Conservation (phyloP, 805 yeast species). For the Saccharomycopsis fermentans region DNA sequence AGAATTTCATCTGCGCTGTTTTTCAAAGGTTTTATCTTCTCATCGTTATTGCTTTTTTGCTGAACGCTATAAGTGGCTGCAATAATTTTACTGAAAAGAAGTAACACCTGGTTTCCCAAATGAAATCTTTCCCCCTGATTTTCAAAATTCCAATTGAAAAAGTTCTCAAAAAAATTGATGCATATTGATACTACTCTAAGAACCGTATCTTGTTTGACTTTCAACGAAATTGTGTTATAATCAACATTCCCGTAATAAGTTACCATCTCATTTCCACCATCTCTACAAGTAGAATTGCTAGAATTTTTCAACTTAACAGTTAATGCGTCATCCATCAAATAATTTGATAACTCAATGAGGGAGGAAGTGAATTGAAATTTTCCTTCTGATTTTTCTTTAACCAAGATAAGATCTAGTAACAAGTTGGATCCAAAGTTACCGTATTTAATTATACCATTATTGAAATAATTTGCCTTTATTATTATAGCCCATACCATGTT, state of each 20-base stretch:
- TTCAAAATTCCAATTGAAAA: conserved; percentile 57
- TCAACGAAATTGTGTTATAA: conserved; percentile 26
- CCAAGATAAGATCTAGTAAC: conserved; percentile 50
- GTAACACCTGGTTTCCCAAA: conserved; percentile 46
- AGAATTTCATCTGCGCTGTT: conserved; percentile 41
- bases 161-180: conserved; percentile 65
- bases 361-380: conserved; percentile 54
- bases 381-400: conserved; percentile 63
- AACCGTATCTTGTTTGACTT: conserved; percentile 44
- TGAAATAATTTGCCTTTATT: conserved; percentile 54
- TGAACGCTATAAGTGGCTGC: conserved; percentile 47
- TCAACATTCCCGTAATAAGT: conserved; percentile 22
- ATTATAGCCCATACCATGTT: conserved; percentile 74
- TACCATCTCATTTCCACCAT: conserved; percentile 30
- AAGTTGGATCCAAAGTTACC: conserved; percentile 26
- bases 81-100: conserved; percentile 46
- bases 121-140: conserved; percentile 46
- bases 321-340: conserved; percentile 35
- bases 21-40: conserved; percentile 27
- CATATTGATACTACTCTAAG: conserved; percentile 44
- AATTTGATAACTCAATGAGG: conserved; percentile 43
- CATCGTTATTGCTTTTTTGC: conserved; percentile 12
- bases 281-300: conserved; percentile 13
- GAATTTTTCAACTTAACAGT: conserved; percentile 24
- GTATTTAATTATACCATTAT: conserved; percentile 21